Evolutionary conservation across 805 yeast species (phyloP).

Genomic region (Yarrowia yakushimensis): DNA sequence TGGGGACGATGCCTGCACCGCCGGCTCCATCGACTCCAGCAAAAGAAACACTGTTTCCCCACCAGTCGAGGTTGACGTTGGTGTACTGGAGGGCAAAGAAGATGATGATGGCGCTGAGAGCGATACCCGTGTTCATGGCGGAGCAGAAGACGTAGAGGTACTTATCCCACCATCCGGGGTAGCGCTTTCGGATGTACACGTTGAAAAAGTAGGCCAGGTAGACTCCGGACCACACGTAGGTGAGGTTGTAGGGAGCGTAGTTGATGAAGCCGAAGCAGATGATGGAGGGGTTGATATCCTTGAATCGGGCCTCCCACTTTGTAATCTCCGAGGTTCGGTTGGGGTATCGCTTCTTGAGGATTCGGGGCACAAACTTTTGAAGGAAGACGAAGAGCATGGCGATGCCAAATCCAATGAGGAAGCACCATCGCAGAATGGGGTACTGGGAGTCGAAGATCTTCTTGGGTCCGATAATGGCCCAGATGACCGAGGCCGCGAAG

Average conservation of each 20-base stretch:
- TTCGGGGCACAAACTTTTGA: constrained; percentile 28
- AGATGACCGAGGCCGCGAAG: constrained; percentile 47
- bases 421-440: constrained; percentile 30
- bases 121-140: constrained; percentile 51
- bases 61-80: constrained; percentile 42
- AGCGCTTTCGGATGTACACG: constrained; percentile 44
- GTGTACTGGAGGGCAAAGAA: constrained; percentile 44
- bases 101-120: constrained; percentile 46
- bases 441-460: constrained; percentile 41
- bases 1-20: neutral
- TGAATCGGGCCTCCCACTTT: neutral
- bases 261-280: constrained; percentile 34
- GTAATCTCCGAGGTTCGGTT: neutral
- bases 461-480: constrained; percentile 49
- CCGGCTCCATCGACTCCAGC: constrained; percentile 6
- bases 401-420: constrained; percentile 32
- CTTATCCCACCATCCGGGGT: constrained; percentile 51
- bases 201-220: constrained; percentile 42
- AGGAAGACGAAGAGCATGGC: constrained; percentile 25
- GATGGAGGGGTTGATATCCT: constrained; percentile 7
- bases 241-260: constrained; percentile 44
- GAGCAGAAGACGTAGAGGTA: constrained; percentile 49
- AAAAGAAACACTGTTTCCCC: constrained; percentile 47
- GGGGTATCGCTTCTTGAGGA: neutral
- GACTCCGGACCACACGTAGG: constrained; percentile 44